Evolutionary conservation across 2,329 filamentous ascomycete genomes (phyloP).

Genomic region (Neopestalotiopsis sp.): DNA sequence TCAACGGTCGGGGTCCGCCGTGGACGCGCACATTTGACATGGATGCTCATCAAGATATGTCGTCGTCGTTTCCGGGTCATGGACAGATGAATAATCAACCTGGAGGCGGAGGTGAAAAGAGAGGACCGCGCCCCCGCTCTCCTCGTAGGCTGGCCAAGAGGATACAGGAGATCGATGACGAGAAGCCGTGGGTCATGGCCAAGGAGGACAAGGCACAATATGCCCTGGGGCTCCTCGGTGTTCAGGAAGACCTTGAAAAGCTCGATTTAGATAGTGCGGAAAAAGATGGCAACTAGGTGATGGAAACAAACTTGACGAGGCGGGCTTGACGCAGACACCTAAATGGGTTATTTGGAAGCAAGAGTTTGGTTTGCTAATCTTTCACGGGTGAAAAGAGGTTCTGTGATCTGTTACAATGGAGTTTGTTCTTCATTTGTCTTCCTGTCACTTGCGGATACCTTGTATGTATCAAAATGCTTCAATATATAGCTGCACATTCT

Average conservation of each 20-base stretch:
- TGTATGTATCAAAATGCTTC: no score
- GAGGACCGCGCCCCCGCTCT: constrained; percentile 49
- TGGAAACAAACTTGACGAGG: not conserved
- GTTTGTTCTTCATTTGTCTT: no score
- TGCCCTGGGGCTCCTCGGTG: constrained; percentile 77
- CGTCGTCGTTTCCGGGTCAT: no score
- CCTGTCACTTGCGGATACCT: no score
- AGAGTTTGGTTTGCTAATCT: no score
- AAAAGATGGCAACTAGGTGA: constrained; percentile 20
- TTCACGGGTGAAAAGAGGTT: not conserved
- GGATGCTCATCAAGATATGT: not conserved
- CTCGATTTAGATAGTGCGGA: constrained; percentile 59
- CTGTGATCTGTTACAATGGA: not conserved
- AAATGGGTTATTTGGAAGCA: no score
- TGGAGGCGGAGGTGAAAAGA: constrained; percentile 27
- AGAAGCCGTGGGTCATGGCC: constrained; percentile 61
- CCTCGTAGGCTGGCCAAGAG: constrained; percentile 57
- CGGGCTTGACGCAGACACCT: not conserved
- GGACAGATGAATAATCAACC: no score
- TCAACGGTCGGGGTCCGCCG: constrained; percentile 76
- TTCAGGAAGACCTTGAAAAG: constrained; percentile 76
- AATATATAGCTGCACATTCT: no score
- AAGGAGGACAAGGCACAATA: constrained; percentile 71
- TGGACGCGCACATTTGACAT: constrained; percentile 62
- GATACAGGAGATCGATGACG: constrained; percentile 52